Evolutionary conservation across 139 green algal genomes (phyloP), one percentile per base, ranked within the genome.

Genomic region (Nannochloris sp.): DNA sequence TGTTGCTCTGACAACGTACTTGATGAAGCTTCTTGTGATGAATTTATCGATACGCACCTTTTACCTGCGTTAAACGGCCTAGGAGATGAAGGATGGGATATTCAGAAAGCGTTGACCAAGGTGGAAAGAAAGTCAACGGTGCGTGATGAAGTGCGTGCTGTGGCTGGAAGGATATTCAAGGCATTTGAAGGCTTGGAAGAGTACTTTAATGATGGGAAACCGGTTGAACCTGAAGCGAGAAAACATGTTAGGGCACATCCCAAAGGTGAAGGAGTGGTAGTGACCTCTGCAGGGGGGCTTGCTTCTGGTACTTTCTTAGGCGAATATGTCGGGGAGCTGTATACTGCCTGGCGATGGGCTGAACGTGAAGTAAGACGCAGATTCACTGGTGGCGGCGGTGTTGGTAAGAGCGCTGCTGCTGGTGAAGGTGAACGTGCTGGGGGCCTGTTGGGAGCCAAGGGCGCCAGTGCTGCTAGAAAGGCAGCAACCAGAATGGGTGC

Each of bases 311-410:
- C 83, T 4, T 89, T 96, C 38, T 77, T 97, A 9, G 80, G 90
- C 36, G 81, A 95, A 76, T 97, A 97, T 69, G 65, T 96, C 23
- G 91, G 91, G 1, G 86, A 96, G 61, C 64, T 95, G 61, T 90
- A 96, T 68, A 70, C 77, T 9, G 84, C 88, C 9, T 96, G 87
- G 88, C 71, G 91, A 15, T 97, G 90, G 90, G 91, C 90, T 65
- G 91, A 97, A 75, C 44, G 59, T 15, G 67, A 74, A 27, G 23
- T 60, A 13, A 12, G 10, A 13, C 23, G 9, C 9, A 23, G n/a
- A n/a, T n/a, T n/a, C n/a, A n/a, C n/a, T n/a, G n/a, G n/a, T n/a
- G n/a, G n/a, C n/a, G 59, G 54, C 44, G 27, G 59, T 54, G 32
- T 23, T 19, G 42, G 42, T 19, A 51, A 19, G 19, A 19, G 42